These are phyloP conservation scores for Sclerotiophoma versabilis DNA, from an alignment of 2,329 filamentous ascomycete species.

Conservation along the genomic window DNA sequence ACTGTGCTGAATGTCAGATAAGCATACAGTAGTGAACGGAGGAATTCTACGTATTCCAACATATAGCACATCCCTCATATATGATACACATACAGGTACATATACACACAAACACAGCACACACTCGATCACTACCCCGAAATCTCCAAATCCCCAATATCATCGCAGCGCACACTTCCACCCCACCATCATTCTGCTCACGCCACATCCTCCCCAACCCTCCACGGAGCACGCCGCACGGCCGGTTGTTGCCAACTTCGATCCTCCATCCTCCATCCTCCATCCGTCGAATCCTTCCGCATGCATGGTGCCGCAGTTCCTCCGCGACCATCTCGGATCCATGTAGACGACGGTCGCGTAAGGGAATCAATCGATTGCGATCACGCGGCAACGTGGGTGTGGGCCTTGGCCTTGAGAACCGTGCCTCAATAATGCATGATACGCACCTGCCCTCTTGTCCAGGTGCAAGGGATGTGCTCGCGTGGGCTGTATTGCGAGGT, in stretches of 20 bases:
- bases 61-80: not conserved
- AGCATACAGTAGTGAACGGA: not conserved
- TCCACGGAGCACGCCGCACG: not conserved
- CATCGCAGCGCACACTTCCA: too few species aligned
- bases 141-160: not conserved
- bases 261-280: not conserved
- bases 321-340: not conserved
- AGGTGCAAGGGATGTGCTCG: not conserved
- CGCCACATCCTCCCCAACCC: constrained; percentile 1
- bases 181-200: not conserved
- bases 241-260: too few species aligned
- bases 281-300: not conserved
- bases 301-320: not conserved
- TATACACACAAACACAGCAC: not conserved
- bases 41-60: not conserved
- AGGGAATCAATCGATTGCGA: not conserved
- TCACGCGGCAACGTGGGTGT: constrained; percentile 1
- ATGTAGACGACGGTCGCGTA: not conserved
- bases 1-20: too few species aligned
- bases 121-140: not conserved
- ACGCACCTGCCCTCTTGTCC: not conserved
- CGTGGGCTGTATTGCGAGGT: too few species aligned
- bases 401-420: not conserved
- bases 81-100: not conserved
- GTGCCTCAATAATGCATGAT: not conserved